phyloP scores from a whole-genome alignment of 768 basidiomycete genomes.

The Lepiota venenata region DNA sequence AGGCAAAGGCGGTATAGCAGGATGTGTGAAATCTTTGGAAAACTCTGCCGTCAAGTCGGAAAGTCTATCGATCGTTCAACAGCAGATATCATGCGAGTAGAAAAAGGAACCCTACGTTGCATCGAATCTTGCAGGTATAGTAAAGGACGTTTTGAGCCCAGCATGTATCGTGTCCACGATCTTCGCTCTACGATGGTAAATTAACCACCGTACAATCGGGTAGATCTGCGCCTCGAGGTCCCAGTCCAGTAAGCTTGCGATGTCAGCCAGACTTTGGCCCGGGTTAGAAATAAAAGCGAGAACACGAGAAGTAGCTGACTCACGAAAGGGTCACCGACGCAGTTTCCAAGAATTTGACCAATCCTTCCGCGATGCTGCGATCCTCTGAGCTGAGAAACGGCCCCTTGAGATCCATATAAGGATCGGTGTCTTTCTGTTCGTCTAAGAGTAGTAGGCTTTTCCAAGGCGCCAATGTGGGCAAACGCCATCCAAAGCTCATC shows the following conservation, averaged over 20 bases:
- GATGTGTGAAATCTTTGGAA: slow-evolving; percentile 51
- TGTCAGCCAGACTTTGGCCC: slow-evolving; percentile 60
- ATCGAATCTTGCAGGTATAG: slow-evolving; percentile 63
- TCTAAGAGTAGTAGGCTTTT: slow-evolving; percentile 84
- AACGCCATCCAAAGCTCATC: slow-evolving; percentile 67
- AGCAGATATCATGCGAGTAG: neutral
- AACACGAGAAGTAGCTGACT: slow-evolving; percentile 24
- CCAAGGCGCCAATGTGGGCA: slow-evolving; percentile 83
- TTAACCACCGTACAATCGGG: slow-evolving; percentile 89
- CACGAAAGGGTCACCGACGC: slow-evolving; percentile 76
- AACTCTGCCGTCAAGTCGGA: slow-evolving; percentile 58
- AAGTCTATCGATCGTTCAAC: slow-evolving; percentile 32
- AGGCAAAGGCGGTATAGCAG: slow-evolving; percentile 66
- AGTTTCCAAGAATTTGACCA: slow-evolving; percentile 73
- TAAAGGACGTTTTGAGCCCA: slow-evolving; percentile 79
- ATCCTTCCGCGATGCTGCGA: slow-evolving; percentile 60
- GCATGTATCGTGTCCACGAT: slow-evolving; percentile 83
- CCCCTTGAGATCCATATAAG: slow-evolving; percentile 55
- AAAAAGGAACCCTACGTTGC: slow-evolving; percentile 45
- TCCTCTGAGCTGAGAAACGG: slow-evolving; percentile 65
- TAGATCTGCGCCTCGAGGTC: slow-evolving; percentile 80
- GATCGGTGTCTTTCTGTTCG: slow-evolving; percentile 38
- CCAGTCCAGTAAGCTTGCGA: slow-evolving; percentile 80
- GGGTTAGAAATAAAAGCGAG: slow-evolving; percentile 3
- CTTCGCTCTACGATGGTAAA: slow-evolving; percentile 87